Base-by-base conservation (phyloP, 2,329 filamentous ascomycete species). In the Xenoacremonium recifei region DNA sequence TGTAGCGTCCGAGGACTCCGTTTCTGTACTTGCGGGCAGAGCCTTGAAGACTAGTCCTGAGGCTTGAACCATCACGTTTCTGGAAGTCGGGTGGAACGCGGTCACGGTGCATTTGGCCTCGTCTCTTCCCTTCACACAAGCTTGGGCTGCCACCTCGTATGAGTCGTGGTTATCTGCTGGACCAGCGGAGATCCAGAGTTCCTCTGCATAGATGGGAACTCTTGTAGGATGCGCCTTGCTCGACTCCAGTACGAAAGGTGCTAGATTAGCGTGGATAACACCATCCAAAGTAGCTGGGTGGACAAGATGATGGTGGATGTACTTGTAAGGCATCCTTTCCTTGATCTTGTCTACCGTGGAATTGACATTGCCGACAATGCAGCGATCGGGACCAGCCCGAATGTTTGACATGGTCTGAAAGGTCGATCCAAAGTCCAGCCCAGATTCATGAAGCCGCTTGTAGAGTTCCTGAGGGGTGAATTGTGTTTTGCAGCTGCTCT, bases 241-340 rank as follows among this genome's bases (percentile, higher is more conserved):
- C 50, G 31, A 66, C 56, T 65, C 66, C 67, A 3, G 58, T 59
- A 35, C 65, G 49, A 7, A 35, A 31, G 5, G 67, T 34, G 16
- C 48, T 40, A 13, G 55, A 30, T 16, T 41, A 34, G 20, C 34
- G 31, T 4, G 60, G 48, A 25, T 49, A 54, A 4, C 53, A 54
- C 16, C 52, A 41, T 71, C 68, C 4, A 71, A 48, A 6, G 68
- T 50, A 10, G 61, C 60, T 1, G 67, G 67, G 39, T 70, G 67
- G 11, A 68, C 55, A 6, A 65, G 30, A 16, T 32, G 30, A 10
- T 9, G 30, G 7, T 32, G 30, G 30, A 32, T 16, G 30, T 32
- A 16, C 15, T 32, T 7, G 15, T 32, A 16, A 9, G 30, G 30
- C 30, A 32, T 32, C 16, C 6, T 10, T 10, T 32, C 16, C 30